Evolutionary conservation across 1,139 yeast genomes (phyloP).

Genomic region (Saccharomycopsis phalli): DNA sequence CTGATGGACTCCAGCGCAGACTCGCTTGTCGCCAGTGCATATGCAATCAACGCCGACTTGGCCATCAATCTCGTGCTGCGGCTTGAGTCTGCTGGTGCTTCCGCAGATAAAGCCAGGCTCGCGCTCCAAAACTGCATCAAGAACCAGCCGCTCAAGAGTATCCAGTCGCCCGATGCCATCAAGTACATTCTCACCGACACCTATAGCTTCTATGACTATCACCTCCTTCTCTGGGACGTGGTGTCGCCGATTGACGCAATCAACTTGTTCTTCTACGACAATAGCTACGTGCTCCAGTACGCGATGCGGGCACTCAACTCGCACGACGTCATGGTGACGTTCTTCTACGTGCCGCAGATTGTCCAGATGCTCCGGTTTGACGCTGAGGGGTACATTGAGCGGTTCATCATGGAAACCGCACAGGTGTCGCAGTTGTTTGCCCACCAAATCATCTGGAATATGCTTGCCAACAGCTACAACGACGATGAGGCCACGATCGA

Average conservation of each 20-base stretch:
- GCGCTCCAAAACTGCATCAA: conserved; percentile 40
- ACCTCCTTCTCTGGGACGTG: conserved; percentile 31
- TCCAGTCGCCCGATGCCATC: conserved; percentile 56
- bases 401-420: conserved; percentile 87
- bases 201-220: no score
- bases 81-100: conserved; percentile 29
- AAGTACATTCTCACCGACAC: conserved; percentile 35
- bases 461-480: conserved; percentile 84
- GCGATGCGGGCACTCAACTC: conserved; percentile 85
- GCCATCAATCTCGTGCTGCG: conserved; percentile 68
- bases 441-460: conserved; percentile 97
- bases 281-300: conserved; percentile 70
- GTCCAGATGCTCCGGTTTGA: conserved; percentile 89
- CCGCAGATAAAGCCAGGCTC: conserved; percentile 27
- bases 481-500: conserved; percentile 82
- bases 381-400: conserved; percentile 72
- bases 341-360: conserved; percentile 96
- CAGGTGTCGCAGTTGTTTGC: conserved; percentile 86
- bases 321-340: conserved; percentile 81
- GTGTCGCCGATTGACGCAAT: conserved; percentile 81
- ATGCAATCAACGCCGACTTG: conserved; percentile 57
- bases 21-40: no score
- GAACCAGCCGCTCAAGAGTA: conserved; percentile 53
- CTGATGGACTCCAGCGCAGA: no score
- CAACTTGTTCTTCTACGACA: conserved; percentile 66